Evolutionary conservation across 2,329 filamentous ascomycete genomes (phyloP).

Genomic region (Fusarium sp.): DNA sequence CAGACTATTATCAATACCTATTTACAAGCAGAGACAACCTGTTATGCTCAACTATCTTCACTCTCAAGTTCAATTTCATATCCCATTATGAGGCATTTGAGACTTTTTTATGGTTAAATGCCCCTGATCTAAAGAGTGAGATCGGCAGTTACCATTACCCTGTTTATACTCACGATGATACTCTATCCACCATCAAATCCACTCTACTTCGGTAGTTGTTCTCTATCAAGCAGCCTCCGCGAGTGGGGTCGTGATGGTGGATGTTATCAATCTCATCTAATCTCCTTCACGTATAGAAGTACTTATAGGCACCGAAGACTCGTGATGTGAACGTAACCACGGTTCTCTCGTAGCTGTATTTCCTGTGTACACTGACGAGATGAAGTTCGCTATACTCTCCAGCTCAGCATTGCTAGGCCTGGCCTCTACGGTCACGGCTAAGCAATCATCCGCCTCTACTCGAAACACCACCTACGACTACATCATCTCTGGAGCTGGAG

Average conservation of each 20-base stretch:
- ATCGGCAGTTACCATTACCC: constrained; percentile 16
- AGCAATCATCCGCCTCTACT: constrained; percentile 4
- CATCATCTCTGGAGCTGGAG: constrained; percentile 36
- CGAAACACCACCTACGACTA: constrained; percentile 34
- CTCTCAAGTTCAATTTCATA: not conserved
- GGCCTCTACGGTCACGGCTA: constrained; percentile 16
- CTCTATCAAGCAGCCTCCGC: constrained; percentile 9
- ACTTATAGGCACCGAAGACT: not conserved
- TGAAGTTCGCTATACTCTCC: constrained; percentile 22
- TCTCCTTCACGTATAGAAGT: constrained; percentile 12
- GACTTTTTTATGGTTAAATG: constrained; percentile 1
- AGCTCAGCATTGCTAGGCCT: constrained; percentile 22
- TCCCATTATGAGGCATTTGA: constrained; percentile 1
- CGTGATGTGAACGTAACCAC: not conserved
- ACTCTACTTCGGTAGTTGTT: constrained; percentile 19
- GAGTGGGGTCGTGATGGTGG: constrained; percentile 3
- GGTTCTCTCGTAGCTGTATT: not conserved
- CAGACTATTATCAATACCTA: not conserved
- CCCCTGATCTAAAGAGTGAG: not conserved
- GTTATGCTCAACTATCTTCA: not conserved
- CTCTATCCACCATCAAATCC: constrained; percentile 25
- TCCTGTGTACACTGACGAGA: not conserved
- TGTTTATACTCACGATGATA: not conserved
- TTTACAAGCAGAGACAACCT: not conserved
- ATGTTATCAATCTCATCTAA: constrained; percentile 40